Base-by-base conservation (phyloP, 2,329 filamentous ascomycete genomes). In the Fusarium duplospermum region DNA sequence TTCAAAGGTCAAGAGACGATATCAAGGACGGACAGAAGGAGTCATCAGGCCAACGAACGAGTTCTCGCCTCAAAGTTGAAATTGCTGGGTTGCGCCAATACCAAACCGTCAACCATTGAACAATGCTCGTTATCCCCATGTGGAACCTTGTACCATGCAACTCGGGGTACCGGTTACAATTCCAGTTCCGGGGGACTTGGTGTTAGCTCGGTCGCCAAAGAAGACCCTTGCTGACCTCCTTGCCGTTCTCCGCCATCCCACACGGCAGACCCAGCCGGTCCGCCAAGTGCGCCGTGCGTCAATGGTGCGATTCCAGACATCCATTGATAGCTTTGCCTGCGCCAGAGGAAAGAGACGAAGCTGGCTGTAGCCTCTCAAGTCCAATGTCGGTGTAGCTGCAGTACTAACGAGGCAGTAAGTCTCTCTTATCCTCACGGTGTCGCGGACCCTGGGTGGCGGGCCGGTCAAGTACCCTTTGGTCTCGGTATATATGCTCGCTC, bases 401-500 rank as follows among this genome's bases (percentile, higher is more conserved):
- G 64, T 29, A 54, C 60, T 62, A 40, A 54, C 50, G 27, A 54
- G 50, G 50, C 27, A 20, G 38, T 33, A 61, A 16, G 60, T 22
- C 38, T 57, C 27, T 33, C 50, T 61, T 45, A 42, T 62, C 33
- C 56, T 45, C 60, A 57, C 65, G 27, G 57, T 60, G 33, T 60
- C 60, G 33, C 50, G 57, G 45, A 61, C 64, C 57, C 61, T 62
- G 67, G 50, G 58, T 66, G 58, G 68, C 64, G 72, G 71, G n/a
- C 36, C 57, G 20, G 22, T n/a, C 35, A 38, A n/a, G 33, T 20
- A 27, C 57, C 38, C 8, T 42, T 70, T 20, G 4, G 27, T 66
- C 42, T n/a, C 67, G 52, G 54, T 69, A 74, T 74, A 75, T 75
- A 74, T 47, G 61, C n/a, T 57, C 62, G 61, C n/a, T 57, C 62